phyloP scores from a whole-genome alignment of 164 flowering plant genomes.

The Piper longum region DNA sequence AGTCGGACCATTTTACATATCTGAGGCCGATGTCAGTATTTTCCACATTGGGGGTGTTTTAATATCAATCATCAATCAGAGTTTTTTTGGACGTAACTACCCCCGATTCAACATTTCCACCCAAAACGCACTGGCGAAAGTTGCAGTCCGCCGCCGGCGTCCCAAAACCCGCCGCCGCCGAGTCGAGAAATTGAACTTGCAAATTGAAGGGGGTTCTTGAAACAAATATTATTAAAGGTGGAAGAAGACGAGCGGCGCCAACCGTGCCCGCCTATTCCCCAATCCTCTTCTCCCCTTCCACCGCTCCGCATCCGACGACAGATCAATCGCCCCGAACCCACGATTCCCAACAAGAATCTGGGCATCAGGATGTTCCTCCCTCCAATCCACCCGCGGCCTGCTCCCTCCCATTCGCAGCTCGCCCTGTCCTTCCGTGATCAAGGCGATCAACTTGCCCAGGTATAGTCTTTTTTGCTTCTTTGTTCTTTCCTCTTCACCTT shows the following conservation, averaged over 20 bases:
- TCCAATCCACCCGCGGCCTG: not conserved
- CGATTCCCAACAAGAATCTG: not conserved
- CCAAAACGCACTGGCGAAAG: no score
- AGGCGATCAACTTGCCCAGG: conserved; percentile 55
- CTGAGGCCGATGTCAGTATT: no score
- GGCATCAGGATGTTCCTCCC: not conserved
- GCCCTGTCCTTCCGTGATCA: conserved; percentile 31
- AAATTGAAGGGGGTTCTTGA: no score
- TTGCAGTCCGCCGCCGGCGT: no score
- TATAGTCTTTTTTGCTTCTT: conserved; percentile 4
- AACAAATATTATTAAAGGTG: conserved; percentile 14
- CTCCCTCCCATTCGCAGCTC: conserved; percentile 11
- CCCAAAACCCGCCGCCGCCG: no score
- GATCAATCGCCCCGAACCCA: not conserved
- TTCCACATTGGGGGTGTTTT: no score
- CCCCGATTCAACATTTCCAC: no score
- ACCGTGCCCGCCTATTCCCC: conserved; percentile 18
- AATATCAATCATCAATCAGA: no score
- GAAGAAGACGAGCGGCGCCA: conserved; percentile 26
- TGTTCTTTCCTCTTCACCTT: conserved; percentile 1
- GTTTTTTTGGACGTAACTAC: no score
- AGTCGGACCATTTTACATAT: no score
- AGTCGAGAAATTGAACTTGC: no score
- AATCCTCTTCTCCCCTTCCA: conserved; percentile 39
- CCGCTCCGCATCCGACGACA: not conserved